These are phyloP conservation scores for Coccinonectria pachysandricola DNA, from an alignment of 2,329 filamentous ascomycete genomes.

Conservation along the genomic window DNA sequence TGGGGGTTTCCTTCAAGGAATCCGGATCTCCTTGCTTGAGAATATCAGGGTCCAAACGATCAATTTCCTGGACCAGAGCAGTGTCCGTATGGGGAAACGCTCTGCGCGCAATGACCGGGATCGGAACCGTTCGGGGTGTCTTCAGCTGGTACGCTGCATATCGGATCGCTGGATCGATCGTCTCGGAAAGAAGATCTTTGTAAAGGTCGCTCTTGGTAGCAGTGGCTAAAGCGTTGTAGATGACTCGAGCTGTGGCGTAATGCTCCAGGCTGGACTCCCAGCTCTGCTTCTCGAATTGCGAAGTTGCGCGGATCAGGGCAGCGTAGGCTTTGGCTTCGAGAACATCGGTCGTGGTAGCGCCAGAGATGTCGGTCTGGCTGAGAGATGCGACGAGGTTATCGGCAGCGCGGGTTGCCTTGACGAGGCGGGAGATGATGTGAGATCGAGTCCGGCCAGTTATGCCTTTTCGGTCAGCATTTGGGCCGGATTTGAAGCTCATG, in stretches of 20 bases:
- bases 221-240: conserved; percentile 67
- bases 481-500: conserved; percentile 83
- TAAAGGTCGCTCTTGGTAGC: conserved; percentile 58
- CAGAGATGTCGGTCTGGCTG: conserved; percentile 49
- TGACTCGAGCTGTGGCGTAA: conserved; percentile 67
- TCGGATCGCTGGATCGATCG: conserved; percentile 84
- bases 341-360: conserved; percentile 59
- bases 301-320: conserved; percentile 63
- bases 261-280: conserved; percentile 71
- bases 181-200: conserved; percentile 76
- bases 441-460: conserved; percentile 71
- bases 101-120: conserved; percentile 67
- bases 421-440: conserved; percentile 79
- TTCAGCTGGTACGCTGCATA: conserved; percentile 91
- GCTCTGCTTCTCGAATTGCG: conserved; percentile 75
- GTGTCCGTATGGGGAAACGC: conserved; percentile 61
- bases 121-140: conserved; percentile 73
- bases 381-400: conserved; percentile 57
- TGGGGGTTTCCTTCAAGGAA: conserved; percentile 38
- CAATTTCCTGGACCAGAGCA: conserved; percentile 54
- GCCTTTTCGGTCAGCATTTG: conserved; percentile 68
- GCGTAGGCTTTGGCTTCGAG: conserved; percentile 83
- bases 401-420: conserved; percentile 66
- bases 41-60: conserved; percentile 58
- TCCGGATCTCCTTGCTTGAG: conserved; percentile 45